Percentiles rank a stretch among this genome's conserved stretches.
Conservation (phyloP, 345 rosid genomes). For the Viola odorata region DNA sequence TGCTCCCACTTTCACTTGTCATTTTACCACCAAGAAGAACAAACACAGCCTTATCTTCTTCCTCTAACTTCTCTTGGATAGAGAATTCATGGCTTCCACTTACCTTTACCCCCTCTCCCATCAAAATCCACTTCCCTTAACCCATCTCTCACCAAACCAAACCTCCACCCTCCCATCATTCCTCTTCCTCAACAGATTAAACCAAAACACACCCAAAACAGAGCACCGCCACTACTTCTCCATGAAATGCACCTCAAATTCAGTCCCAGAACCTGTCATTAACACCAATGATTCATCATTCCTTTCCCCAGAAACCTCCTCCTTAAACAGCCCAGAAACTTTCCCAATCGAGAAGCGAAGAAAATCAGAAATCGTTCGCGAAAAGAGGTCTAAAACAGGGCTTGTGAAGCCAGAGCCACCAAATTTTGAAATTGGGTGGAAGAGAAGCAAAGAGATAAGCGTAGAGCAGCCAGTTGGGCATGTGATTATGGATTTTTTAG, state of each 20-base stretch:
- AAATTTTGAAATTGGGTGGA: slow-evolving; percentile 82
- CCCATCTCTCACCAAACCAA: slow-evolving; percentile 4
- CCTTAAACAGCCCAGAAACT: slow-evolving; percentile 41
- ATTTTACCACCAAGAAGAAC: not conserved
- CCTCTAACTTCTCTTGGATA: too few species aligned
- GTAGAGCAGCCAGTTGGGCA: slow-evolving; percentile 72
- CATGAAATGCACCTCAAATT: slow-evolving; percentile 31
- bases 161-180: slow-evolving; percentile 4
- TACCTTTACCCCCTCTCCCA: slow-evolving; percentile 18
- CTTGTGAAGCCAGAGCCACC: slow-evolving; percentile 58
- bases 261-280: slow-evolving; percentile 5
- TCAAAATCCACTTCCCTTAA: slow-evolving; percentile 16
- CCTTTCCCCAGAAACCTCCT: slow-evolving; percentile 40
- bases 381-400: slow-evolving; percentile 32
- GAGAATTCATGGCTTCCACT: slow-evolving; percentile 26
- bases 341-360: slow-evolving; percentile 75
- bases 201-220: not conserved
- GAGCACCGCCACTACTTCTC: not conserved
- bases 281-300: slow-evolving; percentile 6
- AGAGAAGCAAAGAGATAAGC: slow-evolving; percentile 58
- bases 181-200: not conserved
- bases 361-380: slow-evolving; percentile 53
- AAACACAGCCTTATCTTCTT: slow-evolving; percentile 1
- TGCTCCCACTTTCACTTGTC: too few species aligned
- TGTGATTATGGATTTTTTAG: slow-evolving; percentile 77